Evolutionary conservation across 139 green algal species (phyloP).

Genomic region (Chlorella sp.): DNA sequence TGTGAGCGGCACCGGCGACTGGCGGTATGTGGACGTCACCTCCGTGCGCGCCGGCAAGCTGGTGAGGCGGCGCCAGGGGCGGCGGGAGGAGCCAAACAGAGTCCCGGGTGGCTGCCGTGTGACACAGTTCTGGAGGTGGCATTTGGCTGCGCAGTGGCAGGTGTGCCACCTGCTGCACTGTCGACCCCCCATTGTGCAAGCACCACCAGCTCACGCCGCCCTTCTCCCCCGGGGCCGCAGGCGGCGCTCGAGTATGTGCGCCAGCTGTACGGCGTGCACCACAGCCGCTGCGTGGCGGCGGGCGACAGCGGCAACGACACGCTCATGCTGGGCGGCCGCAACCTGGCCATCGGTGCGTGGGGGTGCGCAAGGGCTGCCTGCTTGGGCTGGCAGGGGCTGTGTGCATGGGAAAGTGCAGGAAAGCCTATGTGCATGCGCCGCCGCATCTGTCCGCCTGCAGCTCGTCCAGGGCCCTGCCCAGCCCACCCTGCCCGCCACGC

Average conservation of each 20-base stretch:
- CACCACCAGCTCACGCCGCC: no score
- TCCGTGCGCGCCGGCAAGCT: conserved; percentile 80
- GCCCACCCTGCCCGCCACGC: not conserved
- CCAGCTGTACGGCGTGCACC: conserved; percentile 64
- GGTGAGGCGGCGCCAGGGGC: no score
- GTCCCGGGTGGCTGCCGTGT: no score
- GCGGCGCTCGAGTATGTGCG: conserved; percentile 85
- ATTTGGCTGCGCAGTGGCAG: no score
- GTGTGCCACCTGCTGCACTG: no score
- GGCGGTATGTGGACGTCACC: conserved; percentile 89
- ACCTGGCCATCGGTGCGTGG: conserved; percentile 52
- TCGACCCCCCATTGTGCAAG: no score
- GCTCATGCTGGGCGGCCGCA: conserved; percentile 82
- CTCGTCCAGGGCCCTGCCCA: no score
- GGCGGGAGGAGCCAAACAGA: no score
- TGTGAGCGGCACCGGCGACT: conserved; percentile 78
- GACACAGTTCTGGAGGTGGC: no score
- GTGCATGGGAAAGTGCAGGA: not conserved
- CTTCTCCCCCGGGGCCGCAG: no score
- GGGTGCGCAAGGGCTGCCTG: no score
- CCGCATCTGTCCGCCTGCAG: not conserved
- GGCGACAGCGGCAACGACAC: conserved; percentile 95
- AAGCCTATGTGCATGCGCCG: no score
- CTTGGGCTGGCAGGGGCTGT: not conserved
- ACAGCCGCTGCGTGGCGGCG: conserved; percentile 76